Base-by-base conservation (phyloP, 2,329 filamentous ascomycete genomes). In the Penicillium sp. region DNA sequence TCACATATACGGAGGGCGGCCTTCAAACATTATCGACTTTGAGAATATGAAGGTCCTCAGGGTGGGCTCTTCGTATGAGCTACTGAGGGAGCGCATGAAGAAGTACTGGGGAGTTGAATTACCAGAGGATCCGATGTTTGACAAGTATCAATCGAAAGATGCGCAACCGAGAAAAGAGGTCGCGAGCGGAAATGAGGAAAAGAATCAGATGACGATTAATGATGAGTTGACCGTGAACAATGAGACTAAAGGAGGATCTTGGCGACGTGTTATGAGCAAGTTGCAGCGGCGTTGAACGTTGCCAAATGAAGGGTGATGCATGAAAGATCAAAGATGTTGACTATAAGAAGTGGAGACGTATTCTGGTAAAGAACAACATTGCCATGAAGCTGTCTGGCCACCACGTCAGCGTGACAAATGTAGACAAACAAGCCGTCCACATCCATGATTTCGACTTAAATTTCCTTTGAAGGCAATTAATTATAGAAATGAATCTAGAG, bases 41-140 rank as follows among this genome's bases (percentile, higher is more conserved):
- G 55, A 51, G 3, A 39, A 59, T 9, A 50, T 56, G 50, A 47
- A 46, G 16, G 29, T 59, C 14, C n/a, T 61, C 3, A 53, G 59
- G 4, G 52, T 56, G 44, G 59, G 59, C n/a, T 44, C 31, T 5
- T 31, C 25, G 25, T 57, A 53, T 43, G 53, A 55, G 37, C 37
- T 42, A 42, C 11, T 42, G 8, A 19, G 37, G 37, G 37, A 42
- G 9, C 37, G 37, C 7, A 11, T 42, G 37, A 42, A 23, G 39
- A 42, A 42, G 19, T 42, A 21, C 10, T 42, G 39, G 39, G 39
- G 39, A 42, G 19, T 42, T 10, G 19, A 42, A 23, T 42, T 42
- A 1, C 39, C 39, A 21, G 39, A 23, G 9, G 39, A 42, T 23
- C 39, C 39, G 3, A 13, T 42, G 19, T 42, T 42, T 13, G 39